These are phyloP conservation scores for Andrographis paniculata DNA, from an alignment of 305 asterid genomes.

Conservation along the genomic window DNA sequence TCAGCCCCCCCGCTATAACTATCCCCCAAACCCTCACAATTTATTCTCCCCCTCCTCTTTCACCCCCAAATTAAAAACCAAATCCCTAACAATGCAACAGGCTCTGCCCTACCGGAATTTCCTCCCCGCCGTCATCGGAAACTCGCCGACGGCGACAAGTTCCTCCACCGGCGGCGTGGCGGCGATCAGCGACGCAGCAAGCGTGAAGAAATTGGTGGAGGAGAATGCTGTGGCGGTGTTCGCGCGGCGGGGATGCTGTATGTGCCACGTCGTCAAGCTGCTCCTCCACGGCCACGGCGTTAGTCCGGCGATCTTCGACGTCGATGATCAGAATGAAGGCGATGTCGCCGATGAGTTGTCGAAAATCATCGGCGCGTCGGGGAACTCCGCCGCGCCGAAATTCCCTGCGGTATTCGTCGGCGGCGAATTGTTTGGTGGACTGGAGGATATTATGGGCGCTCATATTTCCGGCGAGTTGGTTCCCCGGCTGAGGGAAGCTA, in stretches of 20 bases:
- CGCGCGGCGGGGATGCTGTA: conserved; percentile 59
- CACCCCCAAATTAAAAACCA: background rate
- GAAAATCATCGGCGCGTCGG: conserved; percentile 9
- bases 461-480: conserved; percentile 71
- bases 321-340: conserved; percentile 40
- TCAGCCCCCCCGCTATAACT: conserved; percentile 11
- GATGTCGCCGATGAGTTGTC: conserved; percentile 21
- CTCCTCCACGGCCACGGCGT: conserved; percentile 56
- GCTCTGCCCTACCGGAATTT: conserved; percentile 27
- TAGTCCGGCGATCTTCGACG: conserved; percentile 37
- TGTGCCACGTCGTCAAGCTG: conserved; percentile 66
- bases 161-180: conserved; percentile 11
- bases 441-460: conserved; percentile 50
- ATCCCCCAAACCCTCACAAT: conserved; percentile 4
- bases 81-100: conserved; percentile 35
- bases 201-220: conserved; percentile 30
- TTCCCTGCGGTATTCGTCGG: conserved; percentile 73
- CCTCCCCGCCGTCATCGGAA: conserved; percentile 14
- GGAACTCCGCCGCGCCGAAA: conserved; percentile 11
- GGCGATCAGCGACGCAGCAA: background rate
- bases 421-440: conserved; percentile 57
- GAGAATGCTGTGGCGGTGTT: conserved; percentile 67
- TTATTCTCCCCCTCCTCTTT: conserved; percentile 10
- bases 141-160: conserved; percentile 24
- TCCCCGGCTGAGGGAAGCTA: conserved; percentile 48